A percentile compares a stretch with the other conserved stretches of the same genome.
phyloP scores from a whole-genome alignment of 2,329 filamentous ascomycete species.

The Ploettnerulaceae sp. region DNA sequence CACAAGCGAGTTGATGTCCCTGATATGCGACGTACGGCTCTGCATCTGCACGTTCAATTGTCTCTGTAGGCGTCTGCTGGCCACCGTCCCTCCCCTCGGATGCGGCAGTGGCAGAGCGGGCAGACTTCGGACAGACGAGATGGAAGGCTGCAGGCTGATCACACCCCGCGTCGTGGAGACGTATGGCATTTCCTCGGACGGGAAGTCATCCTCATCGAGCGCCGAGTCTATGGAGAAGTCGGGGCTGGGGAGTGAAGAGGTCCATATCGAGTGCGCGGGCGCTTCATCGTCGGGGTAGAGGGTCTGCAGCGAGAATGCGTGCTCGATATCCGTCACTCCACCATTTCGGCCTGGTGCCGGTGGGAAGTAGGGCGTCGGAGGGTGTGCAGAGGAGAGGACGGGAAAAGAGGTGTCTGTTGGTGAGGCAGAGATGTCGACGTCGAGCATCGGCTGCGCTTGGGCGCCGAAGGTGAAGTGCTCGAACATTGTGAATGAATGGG shows the following conservation, averaged over 20 bases:
- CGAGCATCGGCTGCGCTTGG: slow-evolving; percentile 14
- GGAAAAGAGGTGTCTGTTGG: slow-evolving; percentile 26
- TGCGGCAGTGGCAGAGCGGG: slow-evolving; percentile 4
- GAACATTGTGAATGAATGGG: slow-evolving; percentile 23
- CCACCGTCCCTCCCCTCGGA: slow-evolving; percentile 8
- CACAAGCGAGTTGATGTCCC: slow-evolving; percentile 25
- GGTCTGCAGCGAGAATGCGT: slow-evolving; percentile 15
- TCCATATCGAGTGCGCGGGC: slow-evolving; percentile 18
- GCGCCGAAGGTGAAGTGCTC: slow-evolving; percentile 29
- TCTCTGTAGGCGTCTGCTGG: slow-evolving; percentile 22
- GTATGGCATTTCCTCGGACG: slow-evolving; percentile 16
- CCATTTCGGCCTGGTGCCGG: background rate
- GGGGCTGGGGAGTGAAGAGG: slow-evolving; percentile 11
- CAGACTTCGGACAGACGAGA: slow-evolving; percentile 10
- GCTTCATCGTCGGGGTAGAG: slow-evolving; percentile 15
- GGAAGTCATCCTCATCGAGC: slow-evolving; percentile 8
- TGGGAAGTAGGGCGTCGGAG: slow-evolving; percentile 7
- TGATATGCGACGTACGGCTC: slow-evolving; percentile 18
- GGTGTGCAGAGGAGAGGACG: slow-evolving; percentile 11
- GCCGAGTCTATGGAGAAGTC: slow-evolving; percentile 9
- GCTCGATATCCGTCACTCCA: slow-evolving; percentile 11
- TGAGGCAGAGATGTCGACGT: slow-evolving; percentile 18
- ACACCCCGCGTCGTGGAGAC: slow-evolving; percentile 14
- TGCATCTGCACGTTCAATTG: slow-evolving; percentile 28
- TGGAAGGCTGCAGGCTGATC: slow-evolving; percentile 5